Conservation (phyloP, 257 asterid species). For the Penstemon eatonii region DNA sequence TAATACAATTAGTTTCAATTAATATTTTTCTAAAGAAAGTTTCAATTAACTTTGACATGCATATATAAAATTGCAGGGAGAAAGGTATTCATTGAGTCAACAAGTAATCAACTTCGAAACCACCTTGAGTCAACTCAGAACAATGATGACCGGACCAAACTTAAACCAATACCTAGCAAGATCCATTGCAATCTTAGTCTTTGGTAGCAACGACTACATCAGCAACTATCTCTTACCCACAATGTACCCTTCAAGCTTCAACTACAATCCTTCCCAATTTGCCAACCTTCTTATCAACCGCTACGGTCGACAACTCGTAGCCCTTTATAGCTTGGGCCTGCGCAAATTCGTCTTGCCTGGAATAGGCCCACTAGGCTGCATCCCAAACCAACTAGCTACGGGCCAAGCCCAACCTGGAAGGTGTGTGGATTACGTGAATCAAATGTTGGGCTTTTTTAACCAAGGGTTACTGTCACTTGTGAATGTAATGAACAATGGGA, state of each 20-base stretch:
- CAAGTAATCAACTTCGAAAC: conserved; percentile 82
- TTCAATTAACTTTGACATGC: too few species aligned
- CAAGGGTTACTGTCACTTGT: conserved; percentile 61
- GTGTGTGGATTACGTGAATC: conserved; percentile 83
- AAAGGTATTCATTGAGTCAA: conserved; percentile 67
- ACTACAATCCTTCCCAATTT: conserved; percentile 62
- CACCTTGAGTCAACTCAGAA: conserved; percentile 56
- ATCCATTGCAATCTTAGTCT: conserved; percentile 58
- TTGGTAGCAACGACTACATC: conserved; percentile 96
- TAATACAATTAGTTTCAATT: too few species aligned
- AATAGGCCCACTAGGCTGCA: conserved; percentile 88
- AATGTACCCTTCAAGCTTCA: conserved; percentile 63
- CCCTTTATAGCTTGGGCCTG: conserved; percentile 71
- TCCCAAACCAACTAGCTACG: conserved; percentile 73
- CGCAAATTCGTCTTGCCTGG: conserved; percentile 70
- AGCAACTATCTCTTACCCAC: conserved; percentile 80
- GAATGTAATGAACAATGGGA: conserved; percentile 60
- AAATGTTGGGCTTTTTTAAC: conserved; percentile 66
- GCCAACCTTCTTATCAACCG: conserved; percentile 75
- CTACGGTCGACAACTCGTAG: conserved; percentile 70
- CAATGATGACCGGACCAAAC: conserved; percentile 43
- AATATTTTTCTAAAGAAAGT: too few species aligned
- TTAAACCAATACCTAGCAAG: conserved; percentile 47
- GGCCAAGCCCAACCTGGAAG: conserved; percentile 68
- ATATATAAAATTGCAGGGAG: conserved; percentile 44